Base-by-base conservation (phyloP, 2,329 filamentous ascomycete genomes). In the Ascochyta viciae-villosae region DNA sequence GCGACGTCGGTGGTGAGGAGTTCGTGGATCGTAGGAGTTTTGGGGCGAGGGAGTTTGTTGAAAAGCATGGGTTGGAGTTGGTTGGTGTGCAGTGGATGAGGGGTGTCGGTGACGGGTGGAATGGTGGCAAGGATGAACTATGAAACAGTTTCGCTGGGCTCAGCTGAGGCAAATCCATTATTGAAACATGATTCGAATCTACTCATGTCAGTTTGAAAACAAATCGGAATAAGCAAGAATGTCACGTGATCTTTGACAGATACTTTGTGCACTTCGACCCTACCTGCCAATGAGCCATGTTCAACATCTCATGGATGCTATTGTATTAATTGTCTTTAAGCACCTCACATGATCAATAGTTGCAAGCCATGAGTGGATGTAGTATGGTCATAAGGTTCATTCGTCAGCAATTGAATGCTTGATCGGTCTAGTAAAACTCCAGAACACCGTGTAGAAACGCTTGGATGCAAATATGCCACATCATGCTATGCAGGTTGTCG, bases 101-200 rank as follows among this genome's bases (percentile, higher is more conserved):
- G 57, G 72, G 72, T n/a, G 73, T 70, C 7, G 73, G 73, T 10
- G 71, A 75, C 65, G 72, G 73, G 10, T 75, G 73, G 73, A 47
- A 31, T 43, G 50, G 26, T 3, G 49, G 35, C 2, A 53, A 45
- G 19, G 54, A 57, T 15, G 54, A 53, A 24, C n/a, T 58, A 38
- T 53, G 12, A 35, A 15, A 12, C 15, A 31, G 27, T 44, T 19
- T 16, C 16, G 15, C 15, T n/a, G 15, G 12, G 33, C 33, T 35
- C 15, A 16, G 12, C 12, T 31, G 29, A 3, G 29, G 4, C 10
- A 12, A 31, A 31, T 6, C 6, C 13, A 13, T 31, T 15, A 5
- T 13, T 13, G 29, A 13, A 15, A 31, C 6, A 13, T 10, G 10
- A 1, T 10, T 13, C 13, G 12, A 13, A 12, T 31, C 29, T 15